phyloP scores from a whole-genome alignment of 1,284 basidiomycete species.

The Lentinula novae-zelandiae region DNA sequence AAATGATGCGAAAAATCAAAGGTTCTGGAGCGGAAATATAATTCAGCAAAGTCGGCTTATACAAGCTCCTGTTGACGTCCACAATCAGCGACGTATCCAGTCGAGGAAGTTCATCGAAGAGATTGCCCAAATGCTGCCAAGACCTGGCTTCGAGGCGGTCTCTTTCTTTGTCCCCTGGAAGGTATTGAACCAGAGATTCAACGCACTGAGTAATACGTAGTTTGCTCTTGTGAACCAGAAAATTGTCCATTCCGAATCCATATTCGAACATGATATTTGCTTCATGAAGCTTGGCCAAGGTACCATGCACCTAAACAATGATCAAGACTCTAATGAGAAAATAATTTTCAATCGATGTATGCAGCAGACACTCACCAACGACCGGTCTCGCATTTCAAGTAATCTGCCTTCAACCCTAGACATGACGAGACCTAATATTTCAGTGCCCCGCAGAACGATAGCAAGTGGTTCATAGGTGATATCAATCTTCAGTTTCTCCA shows the following conservation, averaged over 20 bases:
- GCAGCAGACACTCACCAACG: no score
- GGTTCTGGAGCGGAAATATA: neutral
- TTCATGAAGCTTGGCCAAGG: no score
- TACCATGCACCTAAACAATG: no score
- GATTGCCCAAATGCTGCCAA: neutral
- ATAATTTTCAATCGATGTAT: no score
- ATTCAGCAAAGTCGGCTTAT: neutral
- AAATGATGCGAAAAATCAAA: neutral
- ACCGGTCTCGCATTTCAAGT: slow-evolving; percentile 32
- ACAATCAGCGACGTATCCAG: no score
- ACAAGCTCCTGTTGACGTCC: no score
- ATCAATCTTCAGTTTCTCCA: slow-evolving; percentile 29
- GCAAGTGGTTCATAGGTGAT: slow-evolving; percentile 41
- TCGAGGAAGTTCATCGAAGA: neutral
- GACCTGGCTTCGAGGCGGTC: neutral
- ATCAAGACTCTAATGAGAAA: no score
- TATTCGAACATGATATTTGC: no score
- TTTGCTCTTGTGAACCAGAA: no score
- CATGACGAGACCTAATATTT: slow-evolving; percentile 40
- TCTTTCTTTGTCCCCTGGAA: neutral
- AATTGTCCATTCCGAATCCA: no score
- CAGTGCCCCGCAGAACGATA: slow-evolving; percentile 35
- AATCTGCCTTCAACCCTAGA: slow-evolving; percentile 39
- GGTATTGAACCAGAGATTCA: no score
- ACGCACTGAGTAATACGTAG: no score